Evolutionary conservation across 257 asterid genomes (phyloP).

Genomic region (Solanum neorickii): DNA sequence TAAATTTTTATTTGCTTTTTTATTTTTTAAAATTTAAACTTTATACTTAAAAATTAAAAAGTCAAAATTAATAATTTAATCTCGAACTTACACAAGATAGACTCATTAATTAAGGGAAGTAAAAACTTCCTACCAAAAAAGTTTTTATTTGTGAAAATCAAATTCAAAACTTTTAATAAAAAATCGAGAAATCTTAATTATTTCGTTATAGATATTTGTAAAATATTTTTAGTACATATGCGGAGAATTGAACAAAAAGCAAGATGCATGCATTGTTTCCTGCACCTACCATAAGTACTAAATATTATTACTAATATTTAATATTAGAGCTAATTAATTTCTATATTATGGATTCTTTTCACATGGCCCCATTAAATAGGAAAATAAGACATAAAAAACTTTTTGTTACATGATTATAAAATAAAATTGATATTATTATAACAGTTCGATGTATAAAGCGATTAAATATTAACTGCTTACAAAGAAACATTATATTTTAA

Average conservation of each 20-base stretch:
- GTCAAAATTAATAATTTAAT: background rate
- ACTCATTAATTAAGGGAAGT: background rate
- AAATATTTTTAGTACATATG: conserved; percentile 4
- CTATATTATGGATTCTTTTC: background rate
- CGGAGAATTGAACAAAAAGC: conserved; percentile 7
- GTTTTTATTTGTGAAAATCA: background rate
- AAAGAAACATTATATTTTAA: background rate
- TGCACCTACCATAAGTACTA: background rate
- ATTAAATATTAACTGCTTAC: accelerated
- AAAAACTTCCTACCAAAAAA: background rate
- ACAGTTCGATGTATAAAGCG: accelerated
- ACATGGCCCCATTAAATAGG: background rate
- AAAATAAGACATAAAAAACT: background rate
- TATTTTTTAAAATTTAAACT: accelerated
- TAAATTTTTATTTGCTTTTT: background rate
- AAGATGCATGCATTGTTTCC: conserved; percentile 17
- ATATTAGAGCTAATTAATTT: background rate
- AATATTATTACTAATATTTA: background rate
- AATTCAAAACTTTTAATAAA: background rate
- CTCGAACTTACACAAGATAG: background rate
- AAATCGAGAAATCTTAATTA: background rate
- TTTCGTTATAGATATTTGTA: background rate
- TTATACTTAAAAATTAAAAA: accelerated
- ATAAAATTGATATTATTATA: background rate
- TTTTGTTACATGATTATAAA: background rate